A percentile compares a stretch with the other conserved stretches of the same genome.
phyloP scores from a whole-genome alignment of 257 asterid species.

The Ballota nigra region DNA sequence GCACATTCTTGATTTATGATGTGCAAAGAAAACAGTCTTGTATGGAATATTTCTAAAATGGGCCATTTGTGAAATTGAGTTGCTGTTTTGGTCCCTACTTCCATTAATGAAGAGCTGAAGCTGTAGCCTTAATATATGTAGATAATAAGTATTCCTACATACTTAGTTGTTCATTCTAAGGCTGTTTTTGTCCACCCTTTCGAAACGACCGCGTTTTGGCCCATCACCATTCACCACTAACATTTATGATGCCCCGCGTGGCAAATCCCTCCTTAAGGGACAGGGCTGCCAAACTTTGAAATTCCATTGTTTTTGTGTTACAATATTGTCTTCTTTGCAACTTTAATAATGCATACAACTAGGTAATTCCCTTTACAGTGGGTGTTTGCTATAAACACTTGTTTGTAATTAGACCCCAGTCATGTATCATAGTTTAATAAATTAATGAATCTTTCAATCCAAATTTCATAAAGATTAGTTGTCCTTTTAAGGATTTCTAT shows the following conservation, averaged over 20 bases:
- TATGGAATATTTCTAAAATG: conserved; percentile 25
- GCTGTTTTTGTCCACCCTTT: no score
- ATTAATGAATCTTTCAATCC: neutral
- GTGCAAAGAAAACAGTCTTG: conserved; percentile 4
- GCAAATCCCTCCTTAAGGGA: conserved; percentile 28
- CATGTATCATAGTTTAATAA: neutral
- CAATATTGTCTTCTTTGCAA: conserved; percentile 25
- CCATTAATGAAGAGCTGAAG: conserved; percentile 32
- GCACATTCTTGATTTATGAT: conserved; percentile 31
- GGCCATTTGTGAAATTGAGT: conserved; percentile 36
- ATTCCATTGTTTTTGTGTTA: conserved; percentile 25
- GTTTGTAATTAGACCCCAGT: no score
- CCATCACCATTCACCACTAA: conserved; percentile 15
- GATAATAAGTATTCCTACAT: no score
- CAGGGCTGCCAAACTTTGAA: conserved; percentile 31
- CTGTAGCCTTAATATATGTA: neutral
- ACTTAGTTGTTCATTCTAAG: conserved; percentile 13
- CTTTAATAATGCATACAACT: conserved; percentile 26
- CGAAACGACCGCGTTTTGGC: conserved; percentile 21
- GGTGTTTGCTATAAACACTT: no score
- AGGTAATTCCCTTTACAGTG: conserved; percentile 8
- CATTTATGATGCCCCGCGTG: conserved; percentile 34
- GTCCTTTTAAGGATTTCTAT: neutral
- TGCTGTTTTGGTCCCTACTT: conserved; percentile 44
- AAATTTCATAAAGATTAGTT: neutral